phyloP scores from a whole-genome alignment of 2,329 filamentous ascomycete species.

The Fusarium virguliforme region DNA sequence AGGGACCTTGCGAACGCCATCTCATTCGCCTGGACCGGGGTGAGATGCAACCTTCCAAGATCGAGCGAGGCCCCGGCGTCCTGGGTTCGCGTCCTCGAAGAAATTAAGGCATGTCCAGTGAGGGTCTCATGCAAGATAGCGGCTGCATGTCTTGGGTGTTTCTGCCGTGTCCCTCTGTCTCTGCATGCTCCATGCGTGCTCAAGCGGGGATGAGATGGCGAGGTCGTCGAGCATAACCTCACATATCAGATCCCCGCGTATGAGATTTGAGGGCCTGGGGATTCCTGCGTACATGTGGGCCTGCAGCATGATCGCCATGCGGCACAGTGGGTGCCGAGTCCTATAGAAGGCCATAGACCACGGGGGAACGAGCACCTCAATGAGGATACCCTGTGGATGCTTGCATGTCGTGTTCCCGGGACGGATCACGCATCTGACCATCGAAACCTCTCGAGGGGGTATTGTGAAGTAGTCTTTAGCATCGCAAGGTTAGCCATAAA shows the following conservation, averaged over 20 bases:
- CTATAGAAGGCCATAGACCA: conserved; percentile 6
- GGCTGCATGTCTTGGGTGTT: conserved; percentile 26
- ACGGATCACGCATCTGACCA: not conserved
- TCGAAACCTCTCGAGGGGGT: not conserved
- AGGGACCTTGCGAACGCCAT: conserved; percentile 15
- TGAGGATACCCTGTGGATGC: not conserved
- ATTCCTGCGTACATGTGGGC: conserved; percentile 12
- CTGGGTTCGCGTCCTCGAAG: conserved; percentile 16
- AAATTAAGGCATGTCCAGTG: conserved; percentile 13
- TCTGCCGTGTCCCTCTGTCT: conserved; percentile 19
- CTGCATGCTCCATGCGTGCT: conserved; percentile 15
- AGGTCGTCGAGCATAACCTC: conserved; percentile 19
- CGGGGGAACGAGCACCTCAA: not conserved
- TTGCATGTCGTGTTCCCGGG: not conserved
- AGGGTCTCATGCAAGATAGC: conserved; percentile 11
- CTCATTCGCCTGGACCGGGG: conserved; percentile 34
- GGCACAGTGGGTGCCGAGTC: conserved; percentile 12
- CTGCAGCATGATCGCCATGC: conserved; percentile 23
- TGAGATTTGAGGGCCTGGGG: conserved; percentile 16
- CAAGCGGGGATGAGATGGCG: conserved; percentile 19
- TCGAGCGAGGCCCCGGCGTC: conserved; percentile 23
- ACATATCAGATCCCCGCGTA: conserved; percentile 26
- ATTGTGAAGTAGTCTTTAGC: not conserved
- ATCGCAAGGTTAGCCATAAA: not conserved
- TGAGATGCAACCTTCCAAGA: conserved; percentile 30